A percentile compares a stretch with the other conserved stretches of the same genome.
phyloP scores from a whole-genome alignment of 2,329 filamentous ascomycete genomes.

The Periglandula ipomoeae region DNA sequence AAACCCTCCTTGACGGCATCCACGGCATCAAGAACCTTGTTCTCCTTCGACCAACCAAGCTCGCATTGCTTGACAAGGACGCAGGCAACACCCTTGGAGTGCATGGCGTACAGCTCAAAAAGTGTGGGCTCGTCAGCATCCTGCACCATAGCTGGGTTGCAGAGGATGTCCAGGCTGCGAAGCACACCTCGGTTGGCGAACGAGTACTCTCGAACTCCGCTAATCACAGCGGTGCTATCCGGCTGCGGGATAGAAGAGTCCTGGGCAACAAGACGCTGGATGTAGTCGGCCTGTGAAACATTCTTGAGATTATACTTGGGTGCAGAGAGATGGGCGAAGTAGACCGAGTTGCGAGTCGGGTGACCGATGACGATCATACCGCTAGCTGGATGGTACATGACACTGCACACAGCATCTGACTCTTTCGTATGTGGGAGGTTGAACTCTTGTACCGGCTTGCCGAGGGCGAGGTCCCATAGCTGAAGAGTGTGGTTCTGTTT shows the following conservation, averaged over 20 bases:
- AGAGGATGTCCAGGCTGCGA: slow-evolving; percentile 82
- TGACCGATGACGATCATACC: slow-evolving; percentile 94
- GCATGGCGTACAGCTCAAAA: slow-evolving; percentile 95
- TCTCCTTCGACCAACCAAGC: slow-evolving; percentile 83
- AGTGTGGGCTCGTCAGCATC: slow-evolving; percentile 62
- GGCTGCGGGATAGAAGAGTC: slow-evolving; percentile 69
- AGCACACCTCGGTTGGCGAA: slow-evolving; percentile 79
- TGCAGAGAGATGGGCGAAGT: slow-evolving; percentile 91
- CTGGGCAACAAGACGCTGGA: slow-evolving; percentile 65
- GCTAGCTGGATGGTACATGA: slow-evolving; percentile 84
- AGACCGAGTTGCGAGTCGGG: slow-evolving; percentile 93
- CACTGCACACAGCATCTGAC: slow-evolving; percentile 94
- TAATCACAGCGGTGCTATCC: slow-evolving; percentile 94
- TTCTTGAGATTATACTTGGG: slow-evolving; percentile 80
- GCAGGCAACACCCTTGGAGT: slow-evolving; percentile 93
- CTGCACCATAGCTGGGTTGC: slow-evolving; percentile 55
- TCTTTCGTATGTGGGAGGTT: slow-evolving; percentile 94
- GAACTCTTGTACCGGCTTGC: slow-evolving; percentile 93
- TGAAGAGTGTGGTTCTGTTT: slow-evolving; percentile 99
- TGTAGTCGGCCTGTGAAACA: slow-evolving; percentile 81
- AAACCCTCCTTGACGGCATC: slow-evolving; percentile 67
- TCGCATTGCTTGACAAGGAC: slow-evolving; percentile 79
- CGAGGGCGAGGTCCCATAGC: slow-evolving; percentile 92
- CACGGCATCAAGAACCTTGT: slow-evolving; percentile 72
- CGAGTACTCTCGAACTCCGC: slow-evolving; percentile 90